Percentiles rank a stretch among this genome's conserved stretches.
Evolutionary conservation across 2,329 filamentous ascomycete species (phyloP).

Genomic region (Calcarisporium arbuscula): DNA sequence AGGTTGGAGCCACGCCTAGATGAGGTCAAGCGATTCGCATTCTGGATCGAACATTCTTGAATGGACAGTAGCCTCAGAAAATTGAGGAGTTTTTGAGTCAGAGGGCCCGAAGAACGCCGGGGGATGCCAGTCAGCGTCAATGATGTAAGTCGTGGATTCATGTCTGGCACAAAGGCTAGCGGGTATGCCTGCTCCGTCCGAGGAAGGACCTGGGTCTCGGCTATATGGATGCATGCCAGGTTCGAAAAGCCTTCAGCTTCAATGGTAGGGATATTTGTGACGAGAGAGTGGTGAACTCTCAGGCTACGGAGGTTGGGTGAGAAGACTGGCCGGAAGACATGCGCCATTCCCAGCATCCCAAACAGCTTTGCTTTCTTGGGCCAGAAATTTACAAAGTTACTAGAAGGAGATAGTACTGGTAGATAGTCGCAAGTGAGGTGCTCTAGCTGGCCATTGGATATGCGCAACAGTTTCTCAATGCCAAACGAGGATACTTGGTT

Average conservation of each 20-base stretch:
- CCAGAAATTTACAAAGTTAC: conserved; percentile 14
- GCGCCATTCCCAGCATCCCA: conserved; percentile 38
- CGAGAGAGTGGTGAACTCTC: conserved; percentile 53
- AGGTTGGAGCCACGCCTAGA: conserved; percentile 34
- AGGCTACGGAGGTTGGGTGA: conserved; percentile 47
- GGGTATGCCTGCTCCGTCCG: conserved; percentile 41
- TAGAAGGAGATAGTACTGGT: conserved; percentile 18
- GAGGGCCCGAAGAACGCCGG: conserved; percentile 42
- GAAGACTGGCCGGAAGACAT: conserved; percentile 46
- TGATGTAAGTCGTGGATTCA: conserved; percentile 48
- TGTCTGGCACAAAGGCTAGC: conserved; percentile 43
- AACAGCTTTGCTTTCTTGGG: conserved; percentile 25
- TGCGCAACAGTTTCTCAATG: conserved; percentile 35
- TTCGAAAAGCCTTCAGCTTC: conserved; percentile 28
- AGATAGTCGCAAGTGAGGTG: conserved; percentile 45
- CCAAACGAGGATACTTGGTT: conserved; percentile 41
- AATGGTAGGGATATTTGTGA: conserved; percentile 48
- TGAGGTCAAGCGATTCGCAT: conserved; percentile 14
- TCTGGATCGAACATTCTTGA: conserved; percentile 43
- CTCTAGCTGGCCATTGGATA: conserved; percentile 41
- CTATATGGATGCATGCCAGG: conserved; percentile 30
- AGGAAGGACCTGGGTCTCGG: conserved; percentile 38
- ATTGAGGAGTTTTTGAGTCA: conserved; percentile 38
- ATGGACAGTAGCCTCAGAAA: conserved; percentile 41
- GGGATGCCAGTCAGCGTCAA: conserved; percentile 51